phyloP scores from a whole-genome alignment of 805 yeast species.

The Candida glaebosa region DNA sequence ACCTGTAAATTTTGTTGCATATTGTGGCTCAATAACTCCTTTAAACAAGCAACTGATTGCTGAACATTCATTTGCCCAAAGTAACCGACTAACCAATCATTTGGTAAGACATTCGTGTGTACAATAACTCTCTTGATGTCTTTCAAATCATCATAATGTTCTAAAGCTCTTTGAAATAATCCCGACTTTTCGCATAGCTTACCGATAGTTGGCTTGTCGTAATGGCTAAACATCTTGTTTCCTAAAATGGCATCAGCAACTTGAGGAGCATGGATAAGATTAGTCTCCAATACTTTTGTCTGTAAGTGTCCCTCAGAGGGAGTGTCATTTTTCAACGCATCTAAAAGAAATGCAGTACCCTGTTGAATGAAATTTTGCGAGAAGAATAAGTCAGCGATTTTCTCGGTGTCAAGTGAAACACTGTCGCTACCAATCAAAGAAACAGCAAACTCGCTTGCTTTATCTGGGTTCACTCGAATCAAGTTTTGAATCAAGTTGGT shows the following conservation, averaged over 20 bases:
- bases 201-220: slow-evolving; percentile 91
- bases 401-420: slow-evolving; percentile 69
- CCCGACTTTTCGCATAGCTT: slow-evolving; percentile 95
- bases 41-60: slow-evolving; percentile 83
- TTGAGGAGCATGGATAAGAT: slow-evolving; percentile 94
- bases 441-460: slow-evolving; percentile 95
- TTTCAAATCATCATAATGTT: slow-evolving; percentile 89
- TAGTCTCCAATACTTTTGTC: slow-evolving; percentile 89
- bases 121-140: slow-evolving; percentile 95
- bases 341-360: slow-evolving; percentile 95
- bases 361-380: slow-evolving; percentile 94
- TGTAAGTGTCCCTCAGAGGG: slow-evolving; percentile 96
- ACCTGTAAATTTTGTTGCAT: slow-evolving; percentile 86
- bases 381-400: slow-evolving; percentile 88
- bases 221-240: slow-evolving; percentile 91
- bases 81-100: slow-evolving; percentile 90
- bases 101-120: slow-evolving; percentile 78
- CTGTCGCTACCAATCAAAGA: slow-evolving; percentile 66
- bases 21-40: slow-evolving; percentile 75
- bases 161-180: slow-evolving; percentile 90
- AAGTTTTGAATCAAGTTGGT: slow-evolving; percentile 85
- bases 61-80: slow-evolving; percentile 94
- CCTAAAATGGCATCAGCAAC: slow-evolving; percentile 99
- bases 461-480: slow-evolving; percentile 92
- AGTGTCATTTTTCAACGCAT: slow-evolving; percentile 88